A percentile compares a stretch with the other conserved stretches of the same genome.
phyloP scores from a whole-genome alignment of 441 rosid species.

The Croton laevigatus region DNA sequence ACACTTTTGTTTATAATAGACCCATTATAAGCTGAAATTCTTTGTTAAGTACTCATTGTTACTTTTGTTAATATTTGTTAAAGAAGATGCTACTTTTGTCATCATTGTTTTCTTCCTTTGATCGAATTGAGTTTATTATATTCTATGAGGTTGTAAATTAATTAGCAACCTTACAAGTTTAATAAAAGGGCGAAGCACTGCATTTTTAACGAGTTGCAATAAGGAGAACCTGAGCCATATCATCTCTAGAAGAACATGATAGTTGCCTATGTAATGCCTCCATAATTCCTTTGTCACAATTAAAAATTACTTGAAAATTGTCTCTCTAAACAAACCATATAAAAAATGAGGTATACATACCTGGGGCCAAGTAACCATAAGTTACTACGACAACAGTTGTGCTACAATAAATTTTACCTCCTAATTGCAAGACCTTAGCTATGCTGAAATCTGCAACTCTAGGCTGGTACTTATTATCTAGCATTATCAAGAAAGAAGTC shows the following conservation, averaged over 20 bases:
- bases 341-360: conserved; percentile 27
- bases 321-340: too few species aligned
- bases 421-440: conserved; percentile 86
- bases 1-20: too few species aligned
- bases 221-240: conserved; percentile 66
- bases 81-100: too few species aligned
- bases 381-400: conserved; percentile 87
- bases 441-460: conserved; percentile 92
- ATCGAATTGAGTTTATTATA: too few species aligned
- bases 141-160: conserved; percentile 67
- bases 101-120: too few species aligned
- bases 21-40: too few species aligned
- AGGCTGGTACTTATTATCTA: conserved; percentile 70
- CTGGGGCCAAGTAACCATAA: conserved; percentile 89
- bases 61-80: too few species aligned
- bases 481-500: too few species aligned
- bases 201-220: conserved; percentile 60
- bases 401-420: conserved; percentile 80
- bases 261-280: conserved; percentile 67
- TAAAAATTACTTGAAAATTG: too few species aligned
- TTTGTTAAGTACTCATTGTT: too few species aligned
- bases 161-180: conserved; percentile 68
- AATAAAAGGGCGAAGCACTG: conserved; percentile 79
- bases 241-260: conserved; percentile 57
- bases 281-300: conserved; percentile 35